A percentile compares a stretch with the other conserved stretches of the same genome.
Conservation (phyloP, 202 grass and related monocot genomes). For the Bolboschoenoplectus hybrid region DNA sequence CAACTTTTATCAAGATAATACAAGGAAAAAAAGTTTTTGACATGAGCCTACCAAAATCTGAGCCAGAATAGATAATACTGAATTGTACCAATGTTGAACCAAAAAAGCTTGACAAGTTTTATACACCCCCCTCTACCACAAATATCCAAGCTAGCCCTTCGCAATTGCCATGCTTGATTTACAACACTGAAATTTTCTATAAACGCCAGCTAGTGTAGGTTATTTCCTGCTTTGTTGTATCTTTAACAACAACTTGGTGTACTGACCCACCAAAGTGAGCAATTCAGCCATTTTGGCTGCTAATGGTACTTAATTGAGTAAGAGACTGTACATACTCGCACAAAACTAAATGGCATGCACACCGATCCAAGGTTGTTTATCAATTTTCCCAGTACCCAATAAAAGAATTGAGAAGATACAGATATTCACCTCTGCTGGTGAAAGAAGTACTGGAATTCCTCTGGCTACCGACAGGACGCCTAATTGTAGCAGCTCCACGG, state of each 20-base stretch:
- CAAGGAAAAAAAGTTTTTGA: not conserved
- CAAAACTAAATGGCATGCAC: conserved; percentile 14
- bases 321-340: not conserved
- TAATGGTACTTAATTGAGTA: conserved; percentile 2
- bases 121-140: not conserved
- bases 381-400: not conserved
- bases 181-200: conserved; percentile 13
- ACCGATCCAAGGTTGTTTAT: not conserved
- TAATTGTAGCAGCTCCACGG: conserved; percentile 44
- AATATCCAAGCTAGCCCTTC: not conserved
- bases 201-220: not conserved
- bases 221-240: conserved; percentile 4
- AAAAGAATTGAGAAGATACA: conserved; percentile 6
- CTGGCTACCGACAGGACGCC: conserved; percentile 55
- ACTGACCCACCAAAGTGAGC: not conserved
- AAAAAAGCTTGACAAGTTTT: not conserved
- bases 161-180: not conserved
- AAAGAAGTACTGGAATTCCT: conserved; percentile 22
- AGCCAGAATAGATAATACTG: not conserved
- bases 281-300: not conserved
- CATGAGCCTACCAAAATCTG: not conserved
- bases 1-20: conserved; percentile 23
- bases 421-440: conserved; percentile 30
- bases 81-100: not conserved
- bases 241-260: not conserved